A percentile compares a stretch with the other conserved stretches of the same genome.
Conservation (phyloP, 768 basidiomycete genomes). For the Lactarius trivialis region DNA sequence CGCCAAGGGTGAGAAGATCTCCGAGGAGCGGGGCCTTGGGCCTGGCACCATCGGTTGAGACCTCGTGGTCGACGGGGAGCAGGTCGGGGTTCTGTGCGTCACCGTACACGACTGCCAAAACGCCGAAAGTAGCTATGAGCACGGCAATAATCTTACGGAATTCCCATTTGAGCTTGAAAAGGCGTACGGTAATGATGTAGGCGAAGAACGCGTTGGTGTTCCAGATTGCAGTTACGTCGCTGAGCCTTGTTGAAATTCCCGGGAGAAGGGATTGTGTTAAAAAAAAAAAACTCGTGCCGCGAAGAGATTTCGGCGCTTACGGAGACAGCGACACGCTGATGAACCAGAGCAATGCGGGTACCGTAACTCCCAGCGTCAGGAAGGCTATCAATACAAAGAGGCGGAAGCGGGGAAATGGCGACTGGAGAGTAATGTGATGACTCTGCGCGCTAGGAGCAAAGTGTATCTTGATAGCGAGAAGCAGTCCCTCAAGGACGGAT, state of each 20-base stretch:
- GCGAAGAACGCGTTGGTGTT: conserved; percentile 90
- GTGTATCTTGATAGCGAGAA: conserved; percentile 38
- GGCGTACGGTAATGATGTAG: conserved; percentile 74
- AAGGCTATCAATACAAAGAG: conserved; percentile 31
- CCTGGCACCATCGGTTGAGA: background rate
- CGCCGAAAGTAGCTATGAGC: conserved; percentile 72
- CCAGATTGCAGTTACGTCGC: conserved; percentile 76
- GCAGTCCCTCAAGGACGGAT: conserved; percentile 47
- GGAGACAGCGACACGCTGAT: conserved; percentile 59
- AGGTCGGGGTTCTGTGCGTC: conserved; percentile 32
- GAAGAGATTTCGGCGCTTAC: conserved; percentile 41
- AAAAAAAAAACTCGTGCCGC: background rate
- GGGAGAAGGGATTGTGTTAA: background rate
- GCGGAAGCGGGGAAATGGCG: conserved; percentile 29
- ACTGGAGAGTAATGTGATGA: background rate
- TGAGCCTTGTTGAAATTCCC: conserved; percentile 43
- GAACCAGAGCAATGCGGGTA: conserved; percentile 72
- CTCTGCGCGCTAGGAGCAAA: conserved; percentile 15
- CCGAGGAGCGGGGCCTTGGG: conserved; percentile 58
- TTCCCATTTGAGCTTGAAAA: conserved; percentile 61
- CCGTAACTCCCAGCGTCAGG: conserved; percentile 52
- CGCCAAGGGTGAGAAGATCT: conserved; percentile 65
- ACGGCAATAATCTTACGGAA: conserved; percentile 63
- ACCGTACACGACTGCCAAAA: conserved; percentile 79
- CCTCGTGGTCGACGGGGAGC: conserved; percentile 10